phyloP scores from a whole-genome alignment of 78 protist species.

The Chrysochromulina parva region DNA sequence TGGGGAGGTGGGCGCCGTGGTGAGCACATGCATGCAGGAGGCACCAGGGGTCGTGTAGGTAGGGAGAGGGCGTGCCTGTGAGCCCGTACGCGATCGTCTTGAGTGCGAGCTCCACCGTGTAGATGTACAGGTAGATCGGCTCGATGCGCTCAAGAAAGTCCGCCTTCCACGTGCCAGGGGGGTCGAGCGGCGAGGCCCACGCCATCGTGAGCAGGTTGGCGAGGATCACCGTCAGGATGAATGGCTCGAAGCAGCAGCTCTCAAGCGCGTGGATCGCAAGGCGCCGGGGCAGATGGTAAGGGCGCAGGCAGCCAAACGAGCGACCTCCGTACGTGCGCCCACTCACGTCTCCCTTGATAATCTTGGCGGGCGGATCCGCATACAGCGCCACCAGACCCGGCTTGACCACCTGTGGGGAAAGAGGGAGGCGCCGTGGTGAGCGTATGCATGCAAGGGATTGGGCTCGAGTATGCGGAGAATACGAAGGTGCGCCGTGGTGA shows the following conservation, averaged over 20 bases:
- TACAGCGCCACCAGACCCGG: too few species aligned
- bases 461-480: too few species aligned
- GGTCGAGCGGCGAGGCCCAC: neutral
- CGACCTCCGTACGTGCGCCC: neutral
- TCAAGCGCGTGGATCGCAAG: neutral
- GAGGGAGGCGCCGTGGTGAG: too few species aligned
- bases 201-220: neutral
- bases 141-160: too few species aligned
- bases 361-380: too few species aligned
- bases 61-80: too few species aligned
- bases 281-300: neutral
- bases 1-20: too few species aligned
- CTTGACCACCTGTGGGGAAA: too few species aligned
- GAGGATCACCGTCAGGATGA: neutral
- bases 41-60: too few species aligned
- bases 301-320: neutral
- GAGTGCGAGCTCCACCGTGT: slow-evolving; percentile 23
- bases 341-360: neutral
- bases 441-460: too few species aligned
- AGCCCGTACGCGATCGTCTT: slow-evolving; percentile 27
- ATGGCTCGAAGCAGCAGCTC: neutral
- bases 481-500: too few species aligned
- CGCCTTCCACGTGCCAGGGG: too few species aligned
- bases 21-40: neutral
- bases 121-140: neutral